Evolutionary conservation across 1,139 yeast genomes (phyloP).

Genomic region (Pichia sp.): DNA sequence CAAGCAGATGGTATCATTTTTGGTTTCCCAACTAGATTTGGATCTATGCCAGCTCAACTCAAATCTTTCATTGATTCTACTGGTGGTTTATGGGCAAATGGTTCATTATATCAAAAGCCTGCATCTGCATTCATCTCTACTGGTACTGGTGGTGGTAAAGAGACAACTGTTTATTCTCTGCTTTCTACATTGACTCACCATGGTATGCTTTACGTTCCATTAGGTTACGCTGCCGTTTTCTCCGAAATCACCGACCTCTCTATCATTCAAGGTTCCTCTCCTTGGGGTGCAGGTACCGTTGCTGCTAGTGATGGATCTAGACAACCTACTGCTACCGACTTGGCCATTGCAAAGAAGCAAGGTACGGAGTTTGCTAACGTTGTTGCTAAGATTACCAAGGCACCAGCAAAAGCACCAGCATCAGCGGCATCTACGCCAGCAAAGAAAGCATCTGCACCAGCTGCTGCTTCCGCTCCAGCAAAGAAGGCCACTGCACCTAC

Average conservation of each 20-base stretch:
- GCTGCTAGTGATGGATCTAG: slow-evolving; percentile 46
- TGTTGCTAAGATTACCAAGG: slow-evolving; percentile 23
- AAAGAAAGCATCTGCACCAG: neutral
- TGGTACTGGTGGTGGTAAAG: slow-evolving; percentile 44
- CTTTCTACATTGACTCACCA: slow-evolving; percentile 40
- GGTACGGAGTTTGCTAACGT: slow-evolving; percentile 36
- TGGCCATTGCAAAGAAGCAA: slow-evolving; percentile 34
- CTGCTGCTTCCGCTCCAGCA: neutral
- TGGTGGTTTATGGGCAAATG: slow-evolving; percentile 46
- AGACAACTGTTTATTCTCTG: slow-evolving; percentile 34
- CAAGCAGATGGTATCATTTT: slow-evolving; percentile 42
- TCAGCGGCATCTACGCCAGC: neutral
- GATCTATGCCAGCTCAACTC: slow-evolving; percentile 41
- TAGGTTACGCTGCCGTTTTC: slow-evolving; percentile 37
- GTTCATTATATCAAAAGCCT: slow-evolving; percentile 41
- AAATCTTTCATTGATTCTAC: slow-evolving; percentile 38
- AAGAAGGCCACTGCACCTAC: neutral
- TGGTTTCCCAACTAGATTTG: slow-evolving; percentile 48
- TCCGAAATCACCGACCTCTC: slow-evolving; percentile 31
- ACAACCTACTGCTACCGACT: slow-evolving; percentile 35
- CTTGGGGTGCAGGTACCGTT: slow-evolving; percentile 46
- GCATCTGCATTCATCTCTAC: slow-evolving; percentile 41
- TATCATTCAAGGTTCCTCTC: slow-evolving; percentile 41
- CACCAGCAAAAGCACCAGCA: slow-evolving; percentile 2
- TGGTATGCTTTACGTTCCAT: slow-evolving; percentile 44